Evolutionary conservation across 2,329 filamentous ascomycete genomes (phyloP), one percentile per base, ranked within the genome.

Genomic region (Dothiorella sarmentorum): DNA sequence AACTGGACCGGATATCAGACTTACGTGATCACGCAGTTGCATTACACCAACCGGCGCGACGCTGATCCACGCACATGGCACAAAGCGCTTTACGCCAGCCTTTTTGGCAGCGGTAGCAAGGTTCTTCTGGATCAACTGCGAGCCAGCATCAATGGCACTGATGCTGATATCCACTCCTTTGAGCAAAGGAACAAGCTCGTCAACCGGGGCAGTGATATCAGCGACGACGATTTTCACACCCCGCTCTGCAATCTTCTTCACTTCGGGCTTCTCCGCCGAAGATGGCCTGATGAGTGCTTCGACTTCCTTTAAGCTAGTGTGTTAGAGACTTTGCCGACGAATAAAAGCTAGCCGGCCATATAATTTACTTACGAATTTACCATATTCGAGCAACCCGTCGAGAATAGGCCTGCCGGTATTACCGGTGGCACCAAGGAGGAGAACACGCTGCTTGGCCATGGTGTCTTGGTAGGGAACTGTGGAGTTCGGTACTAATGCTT

Each of bases 21-120:
- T 42, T 67, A 75, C 73, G 64, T 73, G 64, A 59, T 77, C 74
- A 51, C 75, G 69, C 35, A 78, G 62, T 60, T 66, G 65, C 68
- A 77, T 76, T 37, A 77, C 68, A n/a, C 75, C 76, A 0, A 76
- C 72, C 1, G 79, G 75, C 1, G 79, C 68, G 0, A 53, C 11
- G 6, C 78, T 76, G 5, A 61, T 53, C 51, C 63, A 71, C 1
- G 51, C 63, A 53, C 68, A 71, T 2, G 70, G 70, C 3, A 71
- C 49, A 56, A 70, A 71, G 15, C 70, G 67, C 52, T 67, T 63
- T 9, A 71, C 63, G n/a, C 68, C 68, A 1, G 68, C 69, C 3
- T 60, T 47, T 40, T 68, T 67, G 3, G 68, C 66, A 18, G 70
- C 70, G 7, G 22, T 40, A 17, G 35, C 49, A 7, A 53, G 35